Evolutionary conservation across 1,284 basidiomycete species (phyloP), one percentile per base, ranked within the genome.

Genomic region (Golubevia sp.): DNA sequence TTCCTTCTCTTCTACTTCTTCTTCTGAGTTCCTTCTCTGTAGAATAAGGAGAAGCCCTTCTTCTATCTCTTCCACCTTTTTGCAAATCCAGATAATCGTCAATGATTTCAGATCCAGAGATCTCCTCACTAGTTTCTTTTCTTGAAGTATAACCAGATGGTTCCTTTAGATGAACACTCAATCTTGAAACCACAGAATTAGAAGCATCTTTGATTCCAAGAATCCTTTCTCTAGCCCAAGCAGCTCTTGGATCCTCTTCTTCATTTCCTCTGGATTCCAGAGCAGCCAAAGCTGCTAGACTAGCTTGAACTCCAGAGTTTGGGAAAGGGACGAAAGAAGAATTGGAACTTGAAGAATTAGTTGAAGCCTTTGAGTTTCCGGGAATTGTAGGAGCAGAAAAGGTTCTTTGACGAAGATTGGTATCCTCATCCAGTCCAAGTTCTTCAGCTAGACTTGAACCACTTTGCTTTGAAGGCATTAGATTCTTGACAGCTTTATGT

Each of bases 271-370:
- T 2, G 65, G 62, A 0, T 26, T 70, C 68, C 49, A 67, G 62
- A 2, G 68, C 68, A 13, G 58, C 62, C 1, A 70, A 61, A 1
- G 68, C 65, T 18, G 64, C 68, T 1, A 70, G 58, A 49, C 65
- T 67, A 2, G 68, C 68, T 48, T 70, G 68, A 0, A 70, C 68
- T 20, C 68, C 68, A 2, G 68, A 64, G 15, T 70, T 64, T 13
- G 68, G 64, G 30, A 49, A 67, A 0, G 65, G 68, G 3, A 66
- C 68, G 2, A 55, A 11, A 34, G 30, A 34, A 5, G 4, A 11
- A 34, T 34, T 34, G 4, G 4, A 3, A 11, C 11, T 11, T 34
- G 4, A 11, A 34, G 30, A 11, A 5, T 34, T 3, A 11, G 4
- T 34, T 34, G 30, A 34, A 34, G 30, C 30, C 30, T 34, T 34